Evolutionary conservation across 75 land plant species (phyloP).

Genomic region (Cunninghamia lanceolata): DNA sequence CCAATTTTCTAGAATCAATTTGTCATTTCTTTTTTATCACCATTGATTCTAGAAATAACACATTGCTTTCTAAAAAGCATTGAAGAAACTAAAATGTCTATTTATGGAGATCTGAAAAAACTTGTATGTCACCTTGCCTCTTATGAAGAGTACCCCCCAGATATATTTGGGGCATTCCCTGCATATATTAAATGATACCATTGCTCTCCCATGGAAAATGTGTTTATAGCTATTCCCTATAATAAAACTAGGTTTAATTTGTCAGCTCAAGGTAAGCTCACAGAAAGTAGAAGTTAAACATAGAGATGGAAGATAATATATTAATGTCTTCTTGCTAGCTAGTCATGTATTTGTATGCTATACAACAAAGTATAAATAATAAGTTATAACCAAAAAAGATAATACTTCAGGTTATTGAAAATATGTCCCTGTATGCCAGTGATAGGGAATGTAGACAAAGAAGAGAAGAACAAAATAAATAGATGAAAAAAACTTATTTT

Average conservation of each 20-base stretch:
- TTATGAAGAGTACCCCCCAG: not conserved
- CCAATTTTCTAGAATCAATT: not conserved
- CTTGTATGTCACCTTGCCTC: slow-evolving; percentile 10
- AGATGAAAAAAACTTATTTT: too few relatives aligned
- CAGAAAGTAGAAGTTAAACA: too few relatives aligned
- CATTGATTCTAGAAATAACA: not conserved
- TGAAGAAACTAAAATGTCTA: not conserved
- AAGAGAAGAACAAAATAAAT: too few relatives aligned
- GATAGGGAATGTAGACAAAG: too few relatives aligned
- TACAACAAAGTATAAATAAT: too few relatives aligned
- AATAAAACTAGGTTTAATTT: not conserved
- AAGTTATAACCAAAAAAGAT: too few relatives aligned
- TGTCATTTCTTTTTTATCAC: too few relatives aligned
- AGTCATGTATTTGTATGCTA: too few relatives aligned
- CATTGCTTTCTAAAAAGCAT: not conserved
- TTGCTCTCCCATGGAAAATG: not conserved
- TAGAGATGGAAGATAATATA: too few relatives aligned
- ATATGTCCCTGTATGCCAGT: too few relatives aligned
- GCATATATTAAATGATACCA: slow-evolving; percentile 14
- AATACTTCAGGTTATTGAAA: too few relatives aligned
- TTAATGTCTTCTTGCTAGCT: too few relatives aligned
- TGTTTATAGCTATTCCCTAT: not conserved
- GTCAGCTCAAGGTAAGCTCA: not conserved
- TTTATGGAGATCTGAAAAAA: not conserved
- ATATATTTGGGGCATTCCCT: not conserved